These are phyloP conservation scores for Fusarium aywerte DNA, from an alignment of 2,329 filamentous ascomycete species.

Conservation along the genomic window DNA sequence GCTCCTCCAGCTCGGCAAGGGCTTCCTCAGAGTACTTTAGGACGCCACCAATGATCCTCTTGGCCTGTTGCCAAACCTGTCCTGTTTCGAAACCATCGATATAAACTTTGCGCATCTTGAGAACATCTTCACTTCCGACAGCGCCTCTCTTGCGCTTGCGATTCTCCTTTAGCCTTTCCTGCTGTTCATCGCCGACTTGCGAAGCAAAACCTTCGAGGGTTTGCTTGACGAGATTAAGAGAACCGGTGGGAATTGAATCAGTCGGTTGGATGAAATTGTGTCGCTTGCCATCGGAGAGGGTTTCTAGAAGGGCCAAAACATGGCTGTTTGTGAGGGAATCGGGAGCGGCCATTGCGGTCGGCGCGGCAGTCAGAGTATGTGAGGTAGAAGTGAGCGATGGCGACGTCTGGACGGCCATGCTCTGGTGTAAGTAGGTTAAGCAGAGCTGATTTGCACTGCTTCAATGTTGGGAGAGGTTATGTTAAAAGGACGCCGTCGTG, in stretches of 20 bases:
- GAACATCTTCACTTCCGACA: slow-evolving; percentile 60
- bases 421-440: slow-evolving; percentile 33
- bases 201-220: slow-evolving; percentile 82
- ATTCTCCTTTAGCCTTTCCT: slow-evolving; percentile 73
- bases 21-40: slow-evolving; percentile 60
- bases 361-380: slow-evolving; percentile 68
- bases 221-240: slow-evolving; percentile 80
- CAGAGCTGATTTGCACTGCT: slow-evolving; percentile 31
- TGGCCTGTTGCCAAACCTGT: slow-evolving; percentile 95
- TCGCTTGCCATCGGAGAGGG: slow-evolving; percentile 68
- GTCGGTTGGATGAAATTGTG: slow-evolving; percentile 82
- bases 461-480: neutral
- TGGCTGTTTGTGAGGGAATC: slow-evolving; percentile 52
- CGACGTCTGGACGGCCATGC: slow-evolving; percentile 57
- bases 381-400: slow-evolving; percentile 73
- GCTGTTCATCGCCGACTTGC: slow-evolving; percentile 78
- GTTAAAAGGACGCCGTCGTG: neutral
- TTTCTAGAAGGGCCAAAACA: slow-evolving; percentile 65
- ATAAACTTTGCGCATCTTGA: slow-evolving; percentile 86
- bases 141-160: slow-evolving; percentile 80
- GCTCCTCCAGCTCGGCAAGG: slow-evolving; percentile 62
- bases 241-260: slow-evolving; percentile 71
- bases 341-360: slow-evolving; percentile 56
- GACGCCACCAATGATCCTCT: slow-evolving; percentile 75
- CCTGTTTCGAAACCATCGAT: slow-evolving; percentile 86